phyloP scores from a whole-genome alignment of 768 basidiomycete genomes.

The Pleurotus djamor region DNA sequence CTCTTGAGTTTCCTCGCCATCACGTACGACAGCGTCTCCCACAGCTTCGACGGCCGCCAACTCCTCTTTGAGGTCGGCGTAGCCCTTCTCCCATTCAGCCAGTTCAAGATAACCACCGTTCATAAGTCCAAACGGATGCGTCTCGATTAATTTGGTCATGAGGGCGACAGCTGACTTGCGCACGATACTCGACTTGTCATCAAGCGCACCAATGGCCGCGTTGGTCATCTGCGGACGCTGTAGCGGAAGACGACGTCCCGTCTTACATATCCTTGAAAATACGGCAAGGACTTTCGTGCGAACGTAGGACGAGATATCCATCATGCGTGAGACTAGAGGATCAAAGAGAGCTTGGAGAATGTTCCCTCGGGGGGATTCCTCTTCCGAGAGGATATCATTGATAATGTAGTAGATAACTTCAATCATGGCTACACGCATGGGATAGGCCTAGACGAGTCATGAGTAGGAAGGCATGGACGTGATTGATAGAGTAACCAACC shows the following conservation, averaged over 20 bases:
- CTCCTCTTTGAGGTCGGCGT: conserved; percentile 58
- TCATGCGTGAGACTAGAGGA: conserved; percentile 80
- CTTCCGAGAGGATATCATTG: conserved; percentile 67
- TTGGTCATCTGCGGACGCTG: conserved; percentile 75
- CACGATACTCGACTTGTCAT: conserved; percentile 90
- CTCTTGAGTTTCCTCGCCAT: conserved; percentile 34
- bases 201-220: conserved; percentile 75
- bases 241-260: conserved; percentile 71
- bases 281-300: conserved; percentile 84
- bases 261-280: conserved; percentile 72
- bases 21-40: conserved; percentile 57
- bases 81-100: conserved; percentile 72
- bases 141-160: conserved; percentile 70
- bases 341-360: conserved; percentile 83
- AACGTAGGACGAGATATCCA: conserved; percentile 90
- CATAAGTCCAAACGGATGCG: conserved; percentile 85
- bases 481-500: conserved; percentile 36
- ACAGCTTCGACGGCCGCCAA: conserved; percentile 69
- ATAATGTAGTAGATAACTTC: conserved; percentile 89
- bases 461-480: neutral
- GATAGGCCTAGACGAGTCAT: conserved; percentile 66
- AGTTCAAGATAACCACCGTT: conserved; percentile 81
- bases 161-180: conserved; percentile 80
- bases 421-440: conserved; percentile 93
- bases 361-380: conserved; percentile 36